Percentiles rank a stretch among this genome's conserved stretches.
phyloP scores from a whole-genome alignment of 106 monocot species.

The Dioscorea alata region DNA sequence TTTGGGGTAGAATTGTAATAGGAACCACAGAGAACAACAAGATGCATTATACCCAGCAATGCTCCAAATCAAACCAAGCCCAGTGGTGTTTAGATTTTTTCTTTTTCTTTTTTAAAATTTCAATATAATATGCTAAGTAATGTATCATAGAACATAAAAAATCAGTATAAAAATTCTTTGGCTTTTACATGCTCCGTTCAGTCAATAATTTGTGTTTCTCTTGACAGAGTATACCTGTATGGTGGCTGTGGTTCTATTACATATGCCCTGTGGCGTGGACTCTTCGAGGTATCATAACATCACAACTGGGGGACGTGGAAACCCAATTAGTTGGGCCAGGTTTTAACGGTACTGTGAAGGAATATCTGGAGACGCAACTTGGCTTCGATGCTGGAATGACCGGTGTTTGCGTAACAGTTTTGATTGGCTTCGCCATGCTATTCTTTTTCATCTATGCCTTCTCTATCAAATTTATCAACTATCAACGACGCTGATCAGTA shows the following conservation, averaged over 20 bases:
- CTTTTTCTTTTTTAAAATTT: too few relatives aligned
- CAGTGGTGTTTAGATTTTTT: too few relatives aligned
- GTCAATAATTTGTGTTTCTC: neutral
- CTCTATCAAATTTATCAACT: conserved; percentile 39
- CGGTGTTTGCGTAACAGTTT: neutral
- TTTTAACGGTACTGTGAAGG: conserved; percentile 31
- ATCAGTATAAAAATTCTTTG: too few relatives aligned
- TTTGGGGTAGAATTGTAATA: too few relatives aligned
- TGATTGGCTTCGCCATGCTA: conserved; percentile 24
- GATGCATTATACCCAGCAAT: too few relatives aligned
- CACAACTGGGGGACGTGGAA: conserved; percentile 48
- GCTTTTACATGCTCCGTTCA: too few relatives aligned
- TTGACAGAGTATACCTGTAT: conserved; percentile 34
- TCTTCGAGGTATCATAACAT: conserved; percentile 39
- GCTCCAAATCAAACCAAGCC: too few relatives aligned
- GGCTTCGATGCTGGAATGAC: conserved; percentile 32
- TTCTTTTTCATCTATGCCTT: conserved; percentile 36
- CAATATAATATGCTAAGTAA: too few relatives aligned
- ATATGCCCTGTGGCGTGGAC: conserved; percentile 42
- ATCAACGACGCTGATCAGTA: conserved; percentile 26
- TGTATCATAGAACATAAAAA: too few relatives aligned
- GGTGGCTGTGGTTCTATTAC: conserved; percentile 53
- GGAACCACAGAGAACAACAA: too few relatives aligned
- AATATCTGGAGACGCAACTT: conserved; percentile 17
- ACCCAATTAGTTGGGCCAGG: conserved; percentile 22